phyloP scores from a whole-genome alignment of 2,329 filamentous ascomycete genomes.

The Calonectria pauciramosa region DNA sequence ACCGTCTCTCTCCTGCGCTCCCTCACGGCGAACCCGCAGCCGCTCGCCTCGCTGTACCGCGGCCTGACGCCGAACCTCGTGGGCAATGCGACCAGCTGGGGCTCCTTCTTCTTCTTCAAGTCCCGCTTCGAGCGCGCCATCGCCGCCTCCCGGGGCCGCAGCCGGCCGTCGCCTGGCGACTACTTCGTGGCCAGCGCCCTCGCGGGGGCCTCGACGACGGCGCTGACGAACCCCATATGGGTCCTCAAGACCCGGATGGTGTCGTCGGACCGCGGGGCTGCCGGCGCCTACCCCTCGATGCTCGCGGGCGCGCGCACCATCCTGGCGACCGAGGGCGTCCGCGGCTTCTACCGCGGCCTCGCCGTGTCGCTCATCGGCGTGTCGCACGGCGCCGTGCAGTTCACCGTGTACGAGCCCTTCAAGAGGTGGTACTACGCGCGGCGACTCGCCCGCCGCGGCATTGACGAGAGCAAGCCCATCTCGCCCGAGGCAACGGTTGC shows the following conservation, averaged over 20 bases:
- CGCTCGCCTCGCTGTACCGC: constrained; percentile 83
- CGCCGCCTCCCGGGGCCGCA: constrained; percentile 40
- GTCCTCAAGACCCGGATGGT: constrained; percentile 98
- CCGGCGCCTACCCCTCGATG: constrained; percentile 87
- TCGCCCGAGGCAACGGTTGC: constrained; percentile 83
- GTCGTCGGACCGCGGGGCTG: constrained; percentile 80
- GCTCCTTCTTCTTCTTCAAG: constrained; percentile 89
- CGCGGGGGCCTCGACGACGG: constrained; percentile 80
- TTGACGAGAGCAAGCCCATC: constrained; percentile 54
- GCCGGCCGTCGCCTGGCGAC: constrained; percentile 67
- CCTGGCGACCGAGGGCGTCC: constrained; percentile 77
- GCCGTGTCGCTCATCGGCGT: constrained; percentile 88
- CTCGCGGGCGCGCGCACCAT: constrained; percentile 77
- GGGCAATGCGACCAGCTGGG: constrained; percentile 93
- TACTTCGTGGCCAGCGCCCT: constrained; percentile 85
- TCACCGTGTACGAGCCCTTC: constrained; percentile 89
- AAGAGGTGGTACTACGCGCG: constrained; percentile 69
- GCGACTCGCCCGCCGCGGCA: constrained; percentile 42
- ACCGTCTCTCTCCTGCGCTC: constrained; percentile 67
- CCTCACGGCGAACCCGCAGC: constrained; percentile 65
- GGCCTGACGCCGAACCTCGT: constrained; percentile 91
- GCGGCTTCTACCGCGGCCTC: constrained; percentile 90
- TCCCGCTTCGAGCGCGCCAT: constrained; percentile 65
- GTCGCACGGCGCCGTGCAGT: constrained; percentile 93
- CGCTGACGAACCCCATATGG: constrained; percentile 96